Percentiles rank a stretch among this genome's conserved stretches.
Evolutionary conservation across 2,329 filamentous ascomycete species (phyloP).

Genomic region (Phialocephala subalpina): DNA sequence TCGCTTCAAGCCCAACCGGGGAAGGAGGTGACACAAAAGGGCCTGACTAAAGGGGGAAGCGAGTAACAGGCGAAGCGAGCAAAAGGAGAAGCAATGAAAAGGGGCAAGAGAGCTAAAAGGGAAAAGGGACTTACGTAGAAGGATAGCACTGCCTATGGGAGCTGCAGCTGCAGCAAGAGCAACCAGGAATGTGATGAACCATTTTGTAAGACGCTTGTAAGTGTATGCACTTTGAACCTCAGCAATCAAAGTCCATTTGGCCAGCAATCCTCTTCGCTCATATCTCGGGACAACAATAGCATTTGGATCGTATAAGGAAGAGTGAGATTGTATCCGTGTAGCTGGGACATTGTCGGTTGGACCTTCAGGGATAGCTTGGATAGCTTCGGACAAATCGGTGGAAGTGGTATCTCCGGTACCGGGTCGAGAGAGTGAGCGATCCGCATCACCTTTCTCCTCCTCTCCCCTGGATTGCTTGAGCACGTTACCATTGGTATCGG

Average conservation of each 20-base stretch:
- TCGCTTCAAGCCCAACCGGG: no score
- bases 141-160: conserved; percentile 84
- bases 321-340: conserved; percentile 38
- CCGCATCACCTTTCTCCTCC: conserved; percentile 2
- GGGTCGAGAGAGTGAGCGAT: conserved; percentile 8
- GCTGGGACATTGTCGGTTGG: conserved; percentile 1
- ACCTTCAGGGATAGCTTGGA: conserved; percentile 26
- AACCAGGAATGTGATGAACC: conserved; percentile 82
- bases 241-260: conserved; percentile 73
- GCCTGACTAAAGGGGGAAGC: no score
- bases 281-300: conserved; percentile 54
- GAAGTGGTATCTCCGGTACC: conserved; percentile 22
- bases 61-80: no score
- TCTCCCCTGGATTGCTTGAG: not conserved
- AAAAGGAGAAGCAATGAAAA: not conserved
- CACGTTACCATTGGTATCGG: no score
- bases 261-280: conserved; percentile 76
- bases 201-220: conserved; percentile 80
- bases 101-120: not conserved
- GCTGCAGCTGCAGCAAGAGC: conserved; percentile 79
- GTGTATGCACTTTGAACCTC: conserved; percentile 81
- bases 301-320: conserved; percentile 50
- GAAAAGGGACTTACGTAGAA: conserved; percentile 70
- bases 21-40: no score
- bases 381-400: conserved; percentile 29